Percentiles rank a stretch among this genome's conserved stretches.
phyloP scores from a whole-genome alignment of 768 basidiomycete species.

The Leccinum disarticulatum region DNA sequence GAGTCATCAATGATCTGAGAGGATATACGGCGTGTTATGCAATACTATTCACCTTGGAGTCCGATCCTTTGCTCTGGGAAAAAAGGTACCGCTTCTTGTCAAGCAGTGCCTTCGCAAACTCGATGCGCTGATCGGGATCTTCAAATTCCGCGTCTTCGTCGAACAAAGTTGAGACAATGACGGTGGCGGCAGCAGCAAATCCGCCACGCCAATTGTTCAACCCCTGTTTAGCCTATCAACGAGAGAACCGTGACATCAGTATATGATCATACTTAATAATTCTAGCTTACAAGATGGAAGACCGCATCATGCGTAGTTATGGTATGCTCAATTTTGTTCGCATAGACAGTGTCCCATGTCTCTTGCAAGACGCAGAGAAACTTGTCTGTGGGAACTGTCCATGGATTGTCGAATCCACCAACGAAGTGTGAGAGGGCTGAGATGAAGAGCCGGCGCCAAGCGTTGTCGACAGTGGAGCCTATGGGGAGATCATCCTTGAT shows the following conservation, averaged over 20 bases:
- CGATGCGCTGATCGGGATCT: neutral
- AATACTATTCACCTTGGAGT: neutral
- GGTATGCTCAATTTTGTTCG: neutral
- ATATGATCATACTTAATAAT: neutral
- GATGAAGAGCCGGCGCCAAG: neutral
- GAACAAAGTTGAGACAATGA: neutral
- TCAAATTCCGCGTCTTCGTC: neutral
- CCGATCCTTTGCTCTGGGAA: neutral
- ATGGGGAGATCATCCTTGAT: neutral
- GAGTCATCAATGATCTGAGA: neutral
- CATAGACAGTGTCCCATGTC: slow-evolving; percentile 1
- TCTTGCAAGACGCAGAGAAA: neutral
- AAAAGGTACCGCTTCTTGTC: neutral
- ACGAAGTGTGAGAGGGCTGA: slow-evolving; percentile 1
- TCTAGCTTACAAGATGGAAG: neutral
- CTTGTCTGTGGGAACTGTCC: neutral
- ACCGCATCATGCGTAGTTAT: neutral
- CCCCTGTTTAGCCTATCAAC: neutral
- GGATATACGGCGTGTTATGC: neutral
- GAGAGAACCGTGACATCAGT: neutral
- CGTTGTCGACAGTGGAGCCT: neutral
- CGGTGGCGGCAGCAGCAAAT: neutral
- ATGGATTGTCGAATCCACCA: neutral
- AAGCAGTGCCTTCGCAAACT: neutral
- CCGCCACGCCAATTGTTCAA: neutral